Base-by-base conservation (phyloP, 1,284 basidiomycete genomes). In the Rhodotorula sp. region DNA sequence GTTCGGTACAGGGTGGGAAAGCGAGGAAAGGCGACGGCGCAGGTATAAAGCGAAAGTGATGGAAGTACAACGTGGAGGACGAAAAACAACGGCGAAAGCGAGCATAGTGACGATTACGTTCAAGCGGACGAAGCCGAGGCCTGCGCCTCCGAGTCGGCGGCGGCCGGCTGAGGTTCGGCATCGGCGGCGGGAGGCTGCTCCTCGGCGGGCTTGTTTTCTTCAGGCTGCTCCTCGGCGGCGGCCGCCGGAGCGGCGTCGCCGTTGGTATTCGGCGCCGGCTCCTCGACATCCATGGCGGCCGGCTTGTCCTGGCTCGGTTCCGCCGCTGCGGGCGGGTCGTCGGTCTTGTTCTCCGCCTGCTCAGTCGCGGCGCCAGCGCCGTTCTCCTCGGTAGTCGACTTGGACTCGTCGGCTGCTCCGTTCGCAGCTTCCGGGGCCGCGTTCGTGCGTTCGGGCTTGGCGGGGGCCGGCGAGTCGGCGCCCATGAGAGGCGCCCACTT, bases 401-500 rank as follows among this genome's bases (percentile, higher is more conserved):
- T 52, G n/a, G 60, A 31, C 62, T 71, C 68, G 49, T 58, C 57
- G n/a, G 57, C 64, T n/a, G 58, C 60, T 18, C 52, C 66, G 19
- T 60, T 66, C 8, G 67, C 64, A 26, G 49, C 57, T 2, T 66
- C 60, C 10, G 66, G 62, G n/a, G 66, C 48, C n/a, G 65, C 62
- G 38, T 54, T 70, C 59, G 63, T 47, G 48, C 57, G 49, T 26
- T 62, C 64, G 5, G 61, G 43, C 28, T 66, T 52, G 43, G 60
- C 65, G 12, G 58, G 62, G 48, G 60, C 60, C 48, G 63, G 69
- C 47, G 38, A 52, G 19, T 14, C 69, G 31, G 60, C 69, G 58
- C 54, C 66, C 34, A 76, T 47, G 57, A 70, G 64, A 8, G 62
- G 12, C 18, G 73, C 52, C 79, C 79, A 80, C 70, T 82, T 82